phyloP scores from a whole-genome alignment of 768 basidiomycete genomes.

The Tubosaeta sp. region DNA sequence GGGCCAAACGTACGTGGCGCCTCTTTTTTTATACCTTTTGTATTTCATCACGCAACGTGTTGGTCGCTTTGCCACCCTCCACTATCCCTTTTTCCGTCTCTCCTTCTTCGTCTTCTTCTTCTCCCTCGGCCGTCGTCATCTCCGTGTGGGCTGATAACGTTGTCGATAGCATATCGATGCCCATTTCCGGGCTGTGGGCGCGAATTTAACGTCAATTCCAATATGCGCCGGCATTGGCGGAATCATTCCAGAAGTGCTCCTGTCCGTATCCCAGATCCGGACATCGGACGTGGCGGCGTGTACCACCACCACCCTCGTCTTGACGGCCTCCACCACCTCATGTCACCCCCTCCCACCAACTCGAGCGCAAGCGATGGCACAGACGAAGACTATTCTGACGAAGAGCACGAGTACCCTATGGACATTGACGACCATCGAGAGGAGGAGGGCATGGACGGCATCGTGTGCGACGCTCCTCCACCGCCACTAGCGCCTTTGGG shows the following conservation, averaged over 20 bases:
- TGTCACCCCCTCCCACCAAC: slow-evolving; percentile 29
- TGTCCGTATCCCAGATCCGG: slow-evolving; percentile 20
- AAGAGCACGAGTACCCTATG: slow-evolving; percentile 19
- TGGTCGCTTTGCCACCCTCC: neutral
- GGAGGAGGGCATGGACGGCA: neutral
- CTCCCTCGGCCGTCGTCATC: neutral
- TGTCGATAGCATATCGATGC: slow-evolving; percentile 59
- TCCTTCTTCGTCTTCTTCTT: neutral
- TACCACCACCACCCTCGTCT: slow-evolving; percentile 6
- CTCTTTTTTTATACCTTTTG: slow-evolving; percentile 3
- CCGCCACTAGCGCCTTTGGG: too few species aligned
- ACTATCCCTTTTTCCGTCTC: too few species aligned
- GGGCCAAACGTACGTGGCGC: slow-evolving; percentile 33
- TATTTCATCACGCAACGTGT: slow-evolving; percentile 14
- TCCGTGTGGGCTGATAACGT: slow-evolving; percentile 11
- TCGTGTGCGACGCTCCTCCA: neutral
- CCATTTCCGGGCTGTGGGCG: slow-evolving; percentile 71
- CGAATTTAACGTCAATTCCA: slow-evolving; percentile 80
- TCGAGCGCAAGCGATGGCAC: slow-evolving; percentile 24
- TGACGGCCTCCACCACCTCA: slow-evolving; percentile 7
- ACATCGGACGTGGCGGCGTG: slow-evolving; percentile 5
- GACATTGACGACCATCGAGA: slow-evolving; percentile 14
- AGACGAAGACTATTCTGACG: slow-evolving; percentile 18
- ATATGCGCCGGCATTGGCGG: slow-evolving; percentile 77
- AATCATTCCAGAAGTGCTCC: slow-evolving; percentile 46